These are phyloP conservation scores for Daldinia decipiens DNA, from an alignment of 495 filamentous ascomycete species.

Conservation along the genomic window DNA sequence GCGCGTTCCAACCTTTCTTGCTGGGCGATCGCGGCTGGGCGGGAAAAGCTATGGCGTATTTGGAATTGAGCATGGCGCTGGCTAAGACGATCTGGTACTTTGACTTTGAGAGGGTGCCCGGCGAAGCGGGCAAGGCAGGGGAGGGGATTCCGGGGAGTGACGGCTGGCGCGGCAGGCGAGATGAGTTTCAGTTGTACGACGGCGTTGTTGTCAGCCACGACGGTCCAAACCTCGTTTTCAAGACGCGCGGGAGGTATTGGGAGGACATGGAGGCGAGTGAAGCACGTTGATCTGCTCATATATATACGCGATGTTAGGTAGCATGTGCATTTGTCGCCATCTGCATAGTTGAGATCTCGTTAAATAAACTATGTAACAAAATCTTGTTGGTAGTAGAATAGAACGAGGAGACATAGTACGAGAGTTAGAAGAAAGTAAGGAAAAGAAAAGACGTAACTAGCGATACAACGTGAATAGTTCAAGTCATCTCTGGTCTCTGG, in stretches of 20 bases:
- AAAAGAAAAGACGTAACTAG: no score
- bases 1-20: neutral
- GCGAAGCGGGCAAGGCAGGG: neutral
- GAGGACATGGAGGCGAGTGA: no score
- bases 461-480: no score
- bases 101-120: neutral
- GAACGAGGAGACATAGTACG: no score
- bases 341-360: no score
- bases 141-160: neutral
- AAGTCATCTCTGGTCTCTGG: no score
- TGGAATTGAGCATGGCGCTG: neutral
- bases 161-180: neutral
- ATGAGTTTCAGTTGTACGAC: neutral
- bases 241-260: neutral
- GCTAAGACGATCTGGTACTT: neutral
- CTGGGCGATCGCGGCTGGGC: neutral
- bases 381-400: no score
- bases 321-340: no score
- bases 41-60: neutral
- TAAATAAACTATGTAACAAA: no score
- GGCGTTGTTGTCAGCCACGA: neutral
- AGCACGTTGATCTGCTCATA: no score
- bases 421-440: no score
- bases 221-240: neutral
- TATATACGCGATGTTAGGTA: no score